A percentile compares a stretch with the other conserved stretches of the same genome.
Evolutionary conservation across 2,329 filamentous ascomycete genomes (phyloP).

Genomic region (Thielaviopsis populi): DNA sequence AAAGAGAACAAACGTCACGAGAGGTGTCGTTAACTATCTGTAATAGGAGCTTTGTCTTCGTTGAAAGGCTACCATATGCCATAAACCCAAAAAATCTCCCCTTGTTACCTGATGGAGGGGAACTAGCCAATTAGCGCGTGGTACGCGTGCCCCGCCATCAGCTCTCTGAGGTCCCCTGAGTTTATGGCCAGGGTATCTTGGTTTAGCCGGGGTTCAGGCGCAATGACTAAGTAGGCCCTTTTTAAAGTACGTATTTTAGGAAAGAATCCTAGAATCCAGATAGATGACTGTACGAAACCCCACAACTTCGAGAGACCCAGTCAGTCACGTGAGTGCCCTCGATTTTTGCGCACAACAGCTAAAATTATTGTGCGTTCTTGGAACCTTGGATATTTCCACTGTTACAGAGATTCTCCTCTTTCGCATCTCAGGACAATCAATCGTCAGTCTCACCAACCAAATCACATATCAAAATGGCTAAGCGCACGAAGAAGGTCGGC

Average conservation of each 20-base stretch:
- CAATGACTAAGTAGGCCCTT: neutral
- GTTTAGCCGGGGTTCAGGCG: neutral
- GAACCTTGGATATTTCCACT: constrained; percentile 16
- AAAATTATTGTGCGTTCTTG: constrained; percentile 17
- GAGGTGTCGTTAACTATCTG: constrained; percentile 13
- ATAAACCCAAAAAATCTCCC: constrained; percentile 15
- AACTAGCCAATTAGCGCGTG: constrained; percentile 16
- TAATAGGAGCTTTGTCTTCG: constrained; percentile 13
- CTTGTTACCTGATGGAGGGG: constrained; percentile 14
- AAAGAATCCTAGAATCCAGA: neutral
- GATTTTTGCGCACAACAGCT: constrained; percentile 16
- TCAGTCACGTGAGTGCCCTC: constrained; percentile 16
- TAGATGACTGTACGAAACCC: constrained; percentile 10
- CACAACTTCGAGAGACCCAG: constrained; percentile 9
- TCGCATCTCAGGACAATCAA: constrained; percentile 19
- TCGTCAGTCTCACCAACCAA: constrained; percentile 20
- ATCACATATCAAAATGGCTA: constrained; percentile 59
- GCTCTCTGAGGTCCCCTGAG: constrained; percentile 14
- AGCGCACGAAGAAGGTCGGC: constrained; percentile 94
- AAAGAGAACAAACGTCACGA: constrained; percentile 11
- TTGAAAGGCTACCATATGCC: constrained; percentile 16
- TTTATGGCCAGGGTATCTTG: neutral
- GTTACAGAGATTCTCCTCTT: constrained; percentile 13
- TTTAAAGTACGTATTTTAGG: neutral
- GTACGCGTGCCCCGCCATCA: constrained; percentile 16